phyloP scores from a whole-genome alignment of 768 basidiomycete genomes.

The Lentinula boryana region DNA sequence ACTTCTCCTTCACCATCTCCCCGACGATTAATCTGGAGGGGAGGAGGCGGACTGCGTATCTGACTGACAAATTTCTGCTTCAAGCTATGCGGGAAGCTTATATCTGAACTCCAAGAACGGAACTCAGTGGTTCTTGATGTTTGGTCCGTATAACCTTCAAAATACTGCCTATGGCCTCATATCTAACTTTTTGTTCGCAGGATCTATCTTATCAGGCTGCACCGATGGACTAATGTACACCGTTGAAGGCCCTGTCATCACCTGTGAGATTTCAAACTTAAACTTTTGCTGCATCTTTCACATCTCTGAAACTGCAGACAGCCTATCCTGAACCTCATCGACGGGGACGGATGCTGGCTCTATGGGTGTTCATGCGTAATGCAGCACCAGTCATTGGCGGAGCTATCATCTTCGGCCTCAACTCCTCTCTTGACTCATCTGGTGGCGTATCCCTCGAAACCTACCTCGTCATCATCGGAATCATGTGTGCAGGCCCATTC shows the following conservation, averaged over 20 bases:
- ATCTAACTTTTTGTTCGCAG: slow-evolving; percentile 4
- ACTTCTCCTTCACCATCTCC: background rate
- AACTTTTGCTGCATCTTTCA: background rate
- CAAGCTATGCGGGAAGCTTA: slow-evolving; percentile 24
- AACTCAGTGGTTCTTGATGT: slow-evolving; percentile 28
- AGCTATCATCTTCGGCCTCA: slow-evolving; percentile 26
- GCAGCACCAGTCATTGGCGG: slow-evolving; percentile 28
- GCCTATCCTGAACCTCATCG: slow-evolving; percentile 27
- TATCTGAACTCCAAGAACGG: slow-evolving; percentile 28
- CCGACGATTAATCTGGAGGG: no score
- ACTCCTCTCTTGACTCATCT: slow-evolving; percentile 19
- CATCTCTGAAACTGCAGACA: slow-evolving; percentile 1
- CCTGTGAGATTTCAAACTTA: slow-evolving; percentile 13
- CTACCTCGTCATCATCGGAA: slow-evolving; percentile 27
- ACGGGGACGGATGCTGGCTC: slow-evolving; percentile 25
- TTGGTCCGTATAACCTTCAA: slow-evolving; percentile 12
- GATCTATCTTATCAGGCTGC: slow-evolving; percentile 23
- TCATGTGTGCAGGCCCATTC: slow-evolving; percentile 29
- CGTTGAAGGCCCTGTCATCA: slow-evolving; percentile 27
- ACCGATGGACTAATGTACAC: slow-evolving; percentile 27
- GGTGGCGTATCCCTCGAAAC: slow-evolving; percentile 27
- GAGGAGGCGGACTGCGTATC: background rate
- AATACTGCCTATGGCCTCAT: background rate
- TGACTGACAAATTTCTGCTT: background rate
- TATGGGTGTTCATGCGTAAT: slow-evolving; percentile 28